A percentile compares a stretch with the other conserved stretches of the same genome.
Evolutionary conservation across 2,329 filamentous ascomycete genomes (phyloP).

Genomic region (Colletotrichum tropicale): DNA sequence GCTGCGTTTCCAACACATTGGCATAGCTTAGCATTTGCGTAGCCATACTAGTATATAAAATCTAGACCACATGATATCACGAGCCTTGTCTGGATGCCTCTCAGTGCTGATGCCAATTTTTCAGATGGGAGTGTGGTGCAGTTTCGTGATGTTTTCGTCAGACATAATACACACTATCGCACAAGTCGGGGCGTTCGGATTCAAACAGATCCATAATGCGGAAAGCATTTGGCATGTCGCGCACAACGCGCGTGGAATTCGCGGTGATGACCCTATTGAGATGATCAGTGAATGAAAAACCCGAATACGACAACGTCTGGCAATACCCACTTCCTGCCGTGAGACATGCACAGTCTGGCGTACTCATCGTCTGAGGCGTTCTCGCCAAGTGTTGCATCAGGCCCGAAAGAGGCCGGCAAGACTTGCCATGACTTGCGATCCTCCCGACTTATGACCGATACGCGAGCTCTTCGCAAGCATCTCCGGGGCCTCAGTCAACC

Average conservation of each 20-base stretch:
- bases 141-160: too few species aligned
- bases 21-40: constrained; percentile 17
- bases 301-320: background rate
- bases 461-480: background rate
- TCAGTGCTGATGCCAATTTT: too few species aligned
- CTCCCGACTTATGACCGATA: background rate
- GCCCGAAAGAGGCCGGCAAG: background rate
- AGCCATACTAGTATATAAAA: background rate
- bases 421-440: background rate
- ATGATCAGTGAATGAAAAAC: background rate
- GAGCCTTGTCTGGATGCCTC: background rate
- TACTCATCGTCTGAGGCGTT: background rate
- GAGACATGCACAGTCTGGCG: background rate
- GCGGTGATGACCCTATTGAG: background rate
- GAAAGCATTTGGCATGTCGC: too few species aligned
- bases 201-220: background rate
- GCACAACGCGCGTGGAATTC: background rate
- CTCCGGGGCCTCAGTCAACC: too few species aligned
- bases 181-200: too few species aligned
- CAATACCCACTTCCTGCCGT: background rate
- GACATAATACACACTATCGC: too few species aligned
- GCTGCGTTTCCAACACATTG: background rate
- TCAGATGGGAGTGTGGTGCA: too few species aligned
- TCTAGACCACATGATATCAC: background rate
- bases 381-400: background rate